Base-by-base conservation (phyloP, 352 stramenopile genomes). In the Elongisporangium undulatum region DNA sequence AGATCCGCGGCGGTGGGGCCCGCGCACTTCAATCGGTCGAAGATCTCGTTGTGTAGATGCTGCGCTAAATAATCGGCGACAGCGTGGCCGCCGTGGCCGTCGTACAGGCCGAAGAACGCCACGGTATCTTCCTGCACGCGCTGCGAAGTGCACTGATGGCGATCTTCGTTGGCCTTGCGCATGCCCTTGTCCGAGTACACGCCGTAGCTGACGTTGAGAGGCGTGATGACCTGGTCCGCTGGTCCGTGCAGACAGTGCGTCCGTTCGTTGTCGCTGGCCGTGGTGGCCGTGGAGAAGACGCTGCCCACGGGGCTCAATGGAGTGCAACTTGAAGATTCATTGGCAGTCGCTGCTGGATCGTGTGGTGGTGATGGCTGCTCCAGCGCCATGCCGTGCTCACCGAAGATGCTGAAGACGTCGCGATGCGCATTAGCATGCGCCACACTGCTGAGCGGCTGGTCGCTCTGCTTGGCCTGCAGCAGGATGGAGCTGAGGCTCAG, bases 331-430 rank as follows among this genome's bases (percentile, higher is more conserved):
- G 55, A 70, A 20, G 54, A 68, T 45, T 56, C 51, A 50, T 45
- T 26, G 4, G 19, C 55, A 53, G 39, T 49, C 48, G 38, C 19
- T 66, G 48, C 23, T 60, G 19, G 17, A n/a, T n/a, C 34, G 34
- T 45, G 34, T 12, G 34, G 34, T 45, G 34, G 34, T 4, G 34
- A 45, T 12, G 34, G 34, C 34, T 45, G 34, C 53, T 91, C 81
- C 10, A 95, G 68, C 20, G 80, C 55, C 82, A 92, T 89, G 51
- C 85, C 85, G 52, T 67, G 78, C 56, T 94, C 85, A 20, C 69
- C 84, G 39, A 94, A 94, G 55, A 94, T 92, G 72, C 79, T 93
- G 56, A 94, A 93, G 48, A 94, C 85, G 61, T 94, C 85, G 26
- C 85, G 83, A 56, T 92, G 80, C 39, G 70, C 71, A 58, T 68